phyloP scores from a whole-genome alignment of 495 filamentous ascomycete genomes.

The Daldinia childiae region DNA sequence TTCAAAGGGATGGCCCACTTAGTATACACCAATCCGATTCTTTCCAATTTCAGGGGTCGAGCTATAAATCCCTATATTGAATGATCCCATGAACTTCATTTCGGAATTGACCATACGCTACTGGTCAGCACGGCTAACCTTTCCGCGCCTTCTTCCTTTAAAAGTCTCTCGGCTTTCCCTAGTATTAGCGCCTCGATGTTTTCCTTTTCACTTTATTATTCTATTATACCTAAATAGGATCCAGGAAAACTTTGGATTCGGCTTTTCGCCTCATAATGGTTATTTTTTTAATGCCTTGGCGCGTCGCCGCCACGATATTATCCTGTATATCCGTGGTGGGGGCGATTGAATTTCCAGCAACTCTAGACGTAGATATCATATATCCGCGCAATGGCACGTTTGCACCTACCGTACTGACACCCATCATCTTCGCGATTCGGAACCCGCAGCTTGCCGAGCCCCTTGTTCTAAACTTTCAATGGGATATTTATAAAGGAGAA shows the following conservation, averaged over 20 bases:
- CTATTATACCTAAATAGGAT: not conserved
- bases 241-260: not conserved
- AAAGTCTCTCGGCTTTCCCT: not conserved
- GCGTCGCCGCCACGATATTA: not conserved
- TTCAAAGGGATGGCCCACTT: not conserved
- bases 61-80: not conserved
- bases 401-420: not conserved
- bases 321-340: not conserved
- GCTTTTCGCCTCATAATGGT: not conserved
- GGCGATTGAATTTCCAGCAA: not conserved
- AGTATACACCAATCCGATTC: not conserved
- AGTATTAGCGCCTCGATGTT: not conserved
- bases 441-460: not conserved
- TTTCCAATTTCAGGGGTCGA: not conserved
- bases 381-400: not conserved
- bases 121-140: not conserved
- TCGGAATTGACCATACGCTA: not conserved
- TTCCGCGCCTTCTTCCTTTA: not conserved
- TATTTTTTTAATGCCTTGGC: not conserved
- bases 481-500: not conserved
- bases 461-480: not conserved
- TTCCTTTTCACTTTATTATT: not conserved
- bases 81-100: not conserved
- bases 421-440: not conserved
- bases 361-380: not conserved